phyloP scores from a whole-genome alignment of 2,329 filamentous ascomycete genomes.

The Monosporascus sp. region DNA sequence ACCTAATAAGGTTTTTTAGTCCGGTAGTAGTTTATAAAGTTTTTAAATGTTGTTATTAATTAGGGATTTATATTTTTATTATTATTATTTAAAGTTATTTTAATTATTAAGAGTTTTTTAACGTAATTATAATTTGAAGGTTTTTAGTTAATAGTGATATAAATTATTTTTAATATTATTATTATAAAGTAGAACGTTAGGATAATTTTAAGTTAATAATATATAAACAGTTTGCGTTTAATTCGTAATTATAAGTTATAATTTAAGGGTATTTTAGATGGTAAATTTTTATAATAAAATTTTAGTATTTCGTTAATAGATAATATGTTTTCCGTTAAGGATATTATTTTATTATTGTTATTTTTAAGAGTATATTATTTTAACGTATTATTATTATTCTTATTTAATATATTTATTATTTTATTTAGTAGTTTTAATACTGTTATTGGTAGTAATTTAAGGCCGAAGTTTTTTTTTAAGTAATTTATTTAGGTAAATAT shows the following conservation, averaged over 20 bases:
- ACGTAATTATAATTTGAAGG: constrained; percentile 4
- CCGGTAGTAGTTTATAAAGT: neutral
- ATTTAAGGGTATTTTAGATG: neutral
- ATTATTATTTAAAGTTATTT: constrained; percentile 5
- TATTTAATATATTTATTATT: neutral
- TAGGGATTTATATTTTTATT: constrained; percentile 4
- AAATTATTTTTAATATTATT: neutral
- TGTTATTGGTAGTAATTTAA: neutral
- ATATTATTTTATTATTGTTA: neutral
- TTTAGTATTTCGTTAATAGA: neutral
- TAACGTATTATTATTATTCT: neutral
- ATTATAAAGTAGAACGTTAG: neutral
- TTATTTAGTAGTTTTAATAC: neutral
- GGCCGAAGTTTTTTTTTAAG: neutral
- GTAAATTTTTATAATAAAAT: neutral
- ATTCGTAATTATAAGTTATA: neutral
- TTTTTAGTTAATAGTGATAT: constrained; percentile 1
- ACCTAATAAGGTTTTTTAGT: no score
- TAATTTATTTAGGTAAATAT: neutral
- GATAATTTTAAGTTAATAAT: neutral
- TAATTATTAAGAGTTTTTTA: neutral
- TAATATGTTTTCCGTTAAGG: neutral
- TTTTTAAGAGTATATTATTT: neutral
- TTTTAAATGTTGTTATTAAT: constrained; percentile 3
- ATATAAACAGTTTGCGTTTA: neutral